Percentiles rank a stretch among this genome's conserved stretches.
phyloP scores from a whole-genome alignment of 2,329 filamentous ascomycete genomes.

The Penicillium aurantiogriseum region DNA sequence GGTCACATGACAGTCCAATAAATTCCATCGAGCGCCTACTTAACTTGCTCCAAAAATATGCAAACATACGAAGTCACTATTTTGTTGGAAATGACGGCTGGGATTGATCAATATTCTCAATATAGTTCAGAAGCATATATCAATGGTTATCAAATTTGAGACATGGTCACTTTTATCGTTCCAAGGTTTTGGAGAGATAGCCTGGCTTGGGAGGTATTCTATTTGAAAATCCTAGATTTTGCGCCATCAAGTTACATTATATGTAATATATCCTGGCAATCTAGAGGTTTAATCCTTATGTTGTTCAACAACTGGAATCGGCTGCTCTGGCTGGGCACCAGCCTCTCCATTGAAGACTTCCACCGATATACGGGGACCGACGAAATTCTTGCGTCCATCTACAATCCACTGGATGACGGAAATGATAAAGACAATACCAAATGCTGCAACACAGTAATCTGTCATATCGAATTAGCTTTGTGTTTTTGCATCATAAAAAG shows the following conservation, averaged over 20 bases:
- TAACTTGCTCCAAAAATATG: neutral
- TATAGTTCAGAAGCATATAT: neutral
- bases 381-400: constrained; percentile 62
- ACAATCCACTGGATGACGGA: constrained; percentile 59
- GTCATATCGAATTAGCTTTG: constrained; percentile 1
- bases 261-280: neutral
- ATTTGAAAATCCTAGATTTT: neutral
- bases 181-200: too few relatives aligned
- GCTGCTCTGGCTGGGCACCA: constrained; percentile 16
- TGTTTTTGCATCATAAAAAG: neutral
- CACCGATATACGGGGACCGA: constrained; percentile 51
- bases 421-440: constrained; percentile 58
- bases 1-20: neutral
- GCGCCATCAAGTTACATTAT: neutral
- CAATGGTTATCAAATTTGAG: neutral
- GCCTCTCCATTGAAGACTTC: constrained; percentile 29
- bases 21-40: too few relatives aligned
- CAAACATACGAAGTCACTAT: neutral
- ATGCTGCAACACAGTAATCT: constrained; percentile 52
- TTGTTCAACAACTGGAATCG: constrained; percentile 19
- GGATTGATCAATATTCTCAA: neutral
- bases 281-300: constrained; percentile 5
- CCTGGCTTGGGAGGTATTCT: neutral
- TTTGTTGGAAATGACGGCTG: too few relatives aligned
- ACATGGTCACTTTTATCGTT: neutral